Evolutionary conservation across 331 rosid genomes (phyloP).

Genomic region (Saraca asoca): DNA sequence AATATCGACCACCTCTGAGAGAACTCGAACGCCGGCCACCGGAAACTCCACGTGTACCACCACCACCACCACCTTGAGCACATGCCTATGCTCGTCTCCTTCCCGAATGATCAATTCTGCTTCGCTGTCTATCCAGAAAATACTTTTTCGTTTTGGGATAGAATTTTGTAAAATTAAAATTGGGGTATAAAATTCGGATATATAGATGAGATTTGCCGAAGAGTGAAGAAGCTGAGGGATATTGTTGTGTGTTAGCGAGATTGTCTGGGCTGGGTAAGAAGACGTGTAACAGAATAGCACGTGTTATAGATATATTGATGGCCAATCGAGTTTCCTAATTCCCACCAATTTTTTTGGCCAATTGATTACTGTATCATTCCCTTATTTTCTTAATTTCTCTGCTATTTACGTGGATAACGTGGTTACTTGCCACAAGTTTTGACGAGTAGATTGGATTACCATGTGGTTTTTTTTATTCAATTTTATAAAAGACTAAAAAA

Average conservation of each 20-base stretch:
- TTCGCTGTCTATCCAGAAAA: too few species aligned
- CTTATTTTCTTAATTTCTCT: not conserved
- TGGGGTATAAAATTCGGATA: not conserved
- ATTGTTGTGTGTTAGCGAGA: not conserved
- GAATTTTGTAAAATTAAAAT: not conserved
- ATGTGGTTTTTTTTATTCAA: too few species aligned
- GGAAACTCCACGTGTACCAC: constrained; percentile 53
- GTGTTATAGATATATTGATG: constrained; percentile 3
- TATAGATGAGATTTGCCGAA: not conserved
- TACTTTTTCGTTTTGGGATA: too few species aligned
- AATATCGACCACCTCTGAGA: too few species aligned
- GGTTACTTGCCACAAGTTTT: not conserved
- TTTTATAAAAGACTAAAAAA: too few species aligned
- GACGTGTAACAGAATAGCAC: not conserved
- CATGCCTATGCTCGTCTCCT: not conserved
- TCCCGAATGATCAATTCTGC: too few species aligned
- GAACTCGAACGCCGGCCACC: constrained; percentile 61
- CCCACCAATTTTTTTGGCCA: not conserved
- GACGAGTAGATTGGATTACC: not conserved
- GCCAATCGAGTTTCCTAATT: not conserved
- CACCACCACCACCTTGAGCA: constrained; percentile 38
- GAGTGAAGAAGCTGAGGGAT: not conserved
- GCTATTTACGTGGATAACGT: not conserved
- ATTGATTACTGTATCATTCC: too few species aligned
- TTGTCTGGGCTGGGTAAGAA: too few species aligned